These are phyloP conservation scores for Pyrenophora graminea DNA, from an alignment of 2,329 filamentous ascomycete genomes.

Conservation along the genomic window DNA sequence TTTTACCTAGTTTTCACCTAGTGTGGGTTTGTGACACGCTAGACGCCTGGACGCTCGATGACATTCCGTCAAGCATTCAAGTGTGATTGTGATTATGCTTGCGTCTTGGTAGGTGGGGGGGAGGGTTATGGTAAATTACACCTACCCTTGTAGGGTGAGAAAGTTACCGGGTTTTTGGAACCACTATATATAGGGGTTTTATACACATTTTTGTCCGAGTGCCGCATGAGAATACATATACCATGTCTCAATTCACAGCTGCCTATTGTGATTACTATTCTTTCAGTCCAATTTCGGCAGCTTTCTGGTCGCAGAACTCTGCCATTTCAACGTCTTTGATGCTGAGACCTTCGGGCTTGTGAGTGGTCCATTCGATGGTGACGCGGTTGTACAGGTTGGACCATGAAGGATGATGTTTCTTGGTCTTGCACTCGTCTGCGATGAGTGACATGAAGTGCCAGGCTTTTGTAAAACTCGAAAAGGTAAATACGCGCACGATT, in stretches of 20 bases:
- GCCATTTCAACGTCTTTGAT: constrained; percentile 45
- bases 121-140: no score
- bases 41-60: no score
- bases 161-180: no score
- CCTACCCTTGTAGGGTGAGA: no score
- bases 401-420: constrained; percentile 43
- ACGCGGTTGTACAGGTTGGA: constrained; percentile 42
- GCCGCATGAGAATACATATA: no score
- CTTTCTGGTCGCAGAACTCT: constrained; percentile 40
- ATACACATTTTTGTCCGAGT: no score
- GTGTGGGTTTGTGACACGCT: no score
- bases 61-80: no score
- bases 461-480: constrained; percentile 37
- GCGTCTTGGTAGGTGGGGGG: no score
- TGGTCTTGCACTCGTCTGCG: constrained; percentile 40
- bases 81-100: no score
- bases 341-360: constrained; percentile 40
- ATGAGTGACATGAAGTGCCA: constrained; percentile 42
- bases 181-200: no score
- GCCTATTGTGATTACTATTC: not conserved
- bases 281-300: constrained; percentile 35
- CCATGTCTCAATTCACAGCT: not conserved
- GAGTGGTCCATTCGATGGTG: constrained; percentile 44
- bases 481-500: constrained; percentile 34
- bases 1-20: no score